phyloP scores from a whole-genome alignment of 2,329 filamentous ascomycete genomes.

The Fusarium algeriense region DNA sequence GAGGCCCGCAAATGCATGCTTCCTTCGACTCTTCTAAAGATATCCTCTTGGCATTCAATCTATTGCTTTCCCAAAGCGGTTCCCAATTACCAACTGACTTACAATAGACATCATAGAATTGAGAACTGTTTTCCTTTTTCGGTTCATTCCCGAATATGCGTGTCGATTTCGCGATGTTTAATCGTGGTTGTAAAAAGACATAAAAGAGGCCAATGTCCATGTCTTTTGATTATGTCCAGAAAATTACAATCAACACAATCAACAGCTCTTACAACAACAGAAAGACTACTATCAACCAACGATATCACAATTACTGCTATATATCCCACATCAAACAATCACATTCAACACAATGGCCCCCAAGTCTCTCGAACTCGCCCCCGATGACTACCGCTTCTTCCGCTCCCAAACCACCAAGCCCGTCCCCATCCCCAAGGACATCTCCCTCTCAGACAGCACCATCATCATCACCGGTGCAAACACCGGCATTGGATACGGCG shows the following conservation, averaged over 20 bases:
- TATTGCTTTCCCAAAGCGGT: constrained; percentile 13
- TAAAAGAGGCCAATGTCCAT: constrained; percentile 6
- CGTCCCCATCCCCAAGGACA: constrained; percentile 33
- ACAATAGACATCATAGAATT: not conserved
- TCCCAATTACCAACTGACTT: not conserved
- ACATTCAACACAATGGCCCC: constrained; percentile 34
- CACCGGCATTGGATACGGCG: constrained; percentile 62
- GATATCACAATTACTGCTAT: not conserved
- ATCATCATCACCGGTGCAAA: constrained; percentile 65
- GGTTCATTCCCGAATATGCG: not conserved
- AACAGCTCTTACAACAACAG: not conserved
- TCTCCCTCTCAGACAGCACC: constrained; percentile 52
- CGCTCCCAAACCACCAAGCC: constrained; percentile 47
- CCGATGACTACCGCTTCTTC: constrained; percentile 40
- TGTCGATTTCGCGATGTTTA: not conserved
- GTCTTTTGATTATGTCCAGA: not conserved
- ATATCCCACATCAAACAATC: not conserved
- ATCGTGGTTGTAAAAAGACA: not conserved
- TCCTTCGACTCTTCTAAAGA: not conserved
- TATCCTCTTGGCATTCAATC: not conserved
- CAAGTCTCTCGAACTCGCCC: constrained; percentile 39
- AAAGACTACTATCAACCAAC: not conserved
- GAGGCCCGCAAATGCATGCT: not conserved
- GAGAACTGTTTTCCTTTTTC: constrained; percentile 38
- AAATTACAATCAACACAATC: not conserved